Conservation (phyloP, 176 grass and related monocot genomes). For the Leersia perrieri region DNA sequence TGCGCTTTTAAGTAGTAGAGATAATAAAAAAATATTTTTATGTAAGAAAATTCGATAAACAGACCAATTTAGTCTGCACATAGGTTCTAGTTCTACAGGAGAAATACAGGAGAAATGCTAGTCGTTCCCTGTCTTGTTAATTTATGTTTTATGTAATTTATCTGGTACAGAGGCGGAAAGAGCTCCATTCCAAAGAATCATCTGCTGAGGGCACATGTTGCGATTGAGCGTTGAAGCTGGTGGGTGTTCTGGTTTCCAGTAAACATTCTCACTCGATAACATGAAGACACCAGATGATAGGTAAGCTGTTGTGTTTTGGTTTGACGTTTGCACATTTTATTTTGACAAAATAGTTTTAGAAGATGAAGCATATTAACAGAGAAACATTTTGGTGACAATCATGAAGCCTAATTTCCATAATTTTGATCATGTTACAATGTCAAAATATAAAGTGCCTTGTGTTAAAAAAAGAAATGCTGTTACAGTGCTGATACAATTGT, state of each 20-base stretch:
- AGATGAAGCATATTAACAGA: no score
- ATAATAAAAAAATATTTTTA: no score
- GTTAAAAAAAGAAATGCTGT: no score
- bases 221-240: conserved; percentile 78
- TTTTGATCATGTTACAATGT: background rate
- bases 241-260: conserved; percentile 89
- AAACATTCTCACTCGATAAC: conserved; percentile 71
- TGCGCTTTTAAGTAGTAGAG: no score
- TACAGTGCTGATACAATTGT: no score
- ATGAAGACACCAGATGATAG: conserved; percentile 47
- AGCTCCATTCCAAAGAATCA: conserved; percentile 56
- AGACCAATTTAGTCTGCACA: no score
- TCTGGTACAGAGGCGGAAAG: conserved; percentile 80
- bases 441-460: no score
- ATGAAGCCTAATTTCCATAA: background rate
- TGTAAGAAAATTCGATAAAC: no score
- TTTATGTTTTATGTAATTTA: background rate
- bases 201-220: conserved; percentile 68
- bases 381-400: background rate
- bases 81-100: no score
- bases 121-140: no score
- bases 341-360: no score
- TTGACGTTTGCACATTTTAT: background rate
- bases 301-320: background rate
- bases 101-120: no score